These are phyloP conservation scores for Hirsutella thompsonii DNA, from an alignment of 2,329 filamentous ascomycete species.

Conservation along the genomic window DNA sequence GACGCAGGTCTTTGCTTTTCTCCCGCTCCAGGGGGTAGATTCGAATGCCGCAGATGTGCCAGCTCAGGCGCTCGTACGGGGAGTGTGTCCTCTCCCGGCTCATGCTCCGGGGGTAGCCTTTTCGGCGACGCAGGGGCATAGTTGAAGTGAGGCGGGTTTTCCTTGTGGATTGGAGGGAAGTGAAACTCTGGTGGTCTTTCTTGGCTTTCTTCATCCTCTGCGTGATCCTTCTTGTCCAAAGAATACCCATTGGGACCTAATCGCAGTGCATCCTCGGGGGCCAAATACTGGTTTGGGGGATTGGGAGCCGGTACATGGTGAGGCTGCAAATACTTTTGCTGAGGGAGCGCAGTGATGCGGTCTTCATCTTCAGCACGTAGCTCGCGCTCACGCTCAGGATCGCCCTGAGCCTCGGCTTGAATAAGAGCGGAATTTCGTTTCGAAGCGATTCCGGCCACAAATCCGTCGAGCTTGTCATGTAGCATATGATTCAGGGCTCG, in stretches of 20 bases:
- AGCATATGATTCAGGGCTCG: constrained; percentile 62
- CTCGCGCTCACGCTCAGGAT: constrained; percentile 66
- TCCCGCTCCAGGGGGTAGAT: constrained; percentile 17
- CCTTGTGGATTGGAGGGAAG: constrained; percentile 39
- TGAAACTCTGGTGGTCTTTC: constrained; percentile 34
- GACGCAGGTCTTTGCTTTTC: constrained; percentile 33
- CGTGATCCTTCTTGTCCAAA: constrained; percentile 23
- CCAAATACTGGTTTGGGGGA: constrained; percentile 1
- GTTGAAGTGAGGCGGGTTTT: constrained; percentile 45
- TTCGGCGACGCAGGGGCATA: constrained; percentile 30
- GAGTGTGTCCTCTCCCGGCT: constrained; percentile 14
- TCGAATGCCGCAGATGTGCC: constrained; percentile 40
- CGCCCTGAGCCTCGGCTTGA: constrained; percentile 65
- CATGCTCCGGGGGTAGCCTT: constrained; percentile 8
- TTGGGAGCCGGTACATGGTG: constrained; percentile 23
- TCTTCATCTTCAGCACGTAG: constrained; percentile 76
- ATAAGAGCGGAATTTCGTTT: constrained; percentile 81
- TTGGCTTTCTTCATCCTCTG: not conserved
- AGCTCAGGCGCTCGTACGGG: constrained; percentile 37
- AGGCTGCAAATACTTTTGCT: constrained; percentile 48
- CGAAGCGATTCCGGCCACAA: constrained; percentile 74
- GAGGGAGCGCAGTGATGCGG: constrained; percentile 68
- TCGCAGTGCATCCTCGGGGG: not conserved
- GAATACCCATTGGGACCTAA: constrained; percentile 20
- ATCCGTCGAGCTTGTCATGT: constrained; percentile 78